Evolutionary conservation across 2,329 filamentous ascomycete genomes (phyloP).

Genomic region (Fusarium duplospermum): DNA sequence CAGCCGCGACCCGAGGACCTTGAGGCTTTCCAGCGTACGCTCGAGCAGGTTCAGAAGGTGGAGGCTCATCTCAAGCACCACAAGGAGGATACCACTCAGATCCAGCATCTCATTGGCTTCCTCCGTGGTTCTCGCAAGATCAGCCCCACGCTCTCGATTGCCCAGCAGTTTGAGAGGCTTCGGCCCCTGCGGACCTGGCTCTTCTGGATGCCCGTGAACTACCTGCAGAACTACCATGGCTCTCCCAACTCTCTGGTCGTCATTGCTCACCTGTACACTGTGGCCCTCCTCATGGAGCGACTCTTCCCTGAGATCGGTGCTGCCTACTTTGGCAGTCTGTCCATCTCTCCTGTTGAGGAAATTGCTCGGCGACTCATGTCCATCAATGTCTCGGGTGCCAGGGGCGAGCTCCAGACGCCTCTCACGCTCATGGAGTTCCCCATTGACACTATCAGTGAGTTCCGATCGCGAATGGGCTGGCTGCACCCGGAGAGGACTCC

Average conservation of each 20-base stretch:
- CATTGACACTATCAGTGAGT: constrained; percentile 75
- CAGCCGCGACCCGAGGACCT: constrained; percentile 77
- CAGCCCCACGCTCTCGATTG: constrained; percentile 75
- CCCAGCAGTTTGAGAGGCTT: constrained; percentile 90
- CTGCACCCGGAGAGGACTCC: constrained; percentile 67
- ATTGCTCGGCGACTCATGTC: constrained; percentile 81
- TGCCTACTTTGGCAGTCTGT: constrained; percentile 86
- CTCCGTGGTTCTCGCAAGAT: constrained; percentile 78
- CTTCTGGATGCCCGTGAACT: constrained; percentile 92
- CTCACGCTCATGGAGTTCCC: constrained; percentile 78
- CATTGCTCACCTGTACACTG: constrained; percentile 91
- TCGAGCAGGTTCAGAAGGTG: constrained; percentile 75
- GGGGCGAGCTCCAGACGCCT: constrained; percentile 70
- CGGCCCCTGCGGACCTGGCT: constrained; percentile 92
- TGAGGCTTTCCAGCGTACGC: constrained; percentile 73
- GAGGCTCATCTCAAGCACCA: constrained; percentile 76
- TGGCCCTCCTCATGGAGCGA: constrained; percentile 87
- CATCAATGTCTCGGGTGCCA: constrained; percentile 70
- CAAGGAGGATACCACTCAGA: constrained; percentile 75
- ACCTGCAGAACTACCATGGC: constrained; percentile 80
- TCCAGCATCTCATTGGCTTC: constrained; percentile 78
- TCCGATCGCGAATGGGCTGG: constrained; percentile 78
- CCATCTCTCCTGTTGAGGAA: constrained; percentile 84
- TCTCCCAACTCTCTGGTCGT: constrained; percentile 84
- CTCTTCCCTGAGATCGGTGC: constrained; percentile 92